phyloP scores from a whole-genome alignment of 352 stramenopile species.

The Globisporangium perplexum region DNA sequence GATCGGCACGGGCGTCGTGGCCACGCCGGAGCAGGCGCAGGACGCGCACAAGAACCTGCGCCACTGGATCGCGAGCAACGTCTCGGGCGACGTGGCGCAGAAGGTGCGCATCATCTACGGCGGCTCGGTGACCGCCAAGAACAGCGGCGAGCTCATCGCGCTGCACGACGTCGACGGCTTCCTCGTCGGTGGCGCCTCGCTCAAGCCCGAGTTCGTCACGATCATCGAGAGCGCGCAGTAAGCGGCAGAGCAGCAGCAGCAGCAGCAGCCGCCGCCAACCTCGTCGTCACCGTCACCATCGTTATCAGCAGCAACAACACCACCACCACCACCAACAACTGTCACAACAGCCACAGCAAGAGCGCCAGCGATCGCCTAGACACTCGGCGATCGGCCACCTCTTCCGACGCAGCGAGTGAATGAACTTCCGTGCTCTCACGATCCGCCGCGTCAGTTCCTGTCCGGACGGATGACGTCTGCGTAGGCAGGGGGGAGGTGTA shows the following conservation, averaged over 20 bases:
- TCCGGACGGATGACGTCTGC: too few species aligned
- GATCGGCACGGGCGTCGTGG: slow-evolving; percentile 96
- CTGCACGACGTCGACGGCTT: slow-evolving; percentile 90
- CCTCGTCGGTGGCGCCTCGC: slow-evolving; percentile 91
- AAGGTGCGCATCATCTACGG: slow-evolving; percentile 89
- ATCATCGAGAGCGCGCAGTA: slow-evolving; percentile 76
- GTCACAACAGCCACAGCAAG: too few species aligned
- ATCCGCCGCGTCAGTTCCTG: too few species aligned
- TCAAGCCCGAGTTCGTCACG: slow-evolving; percentile 90
- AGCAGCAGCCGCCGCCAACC: neutral
- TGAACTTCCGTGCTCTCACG: neutral
- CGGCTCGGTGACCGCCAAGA: slow-evolving; percentile 90
- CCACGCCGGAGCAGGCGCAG: slow-evolving; percentile 94
- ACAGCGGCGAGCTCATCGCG: slow-evolving; percentile 86
- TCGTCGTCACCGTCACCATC: neutral
- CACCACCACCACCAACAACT: too few species aligned
- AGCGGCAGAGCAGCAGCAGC: slow-evolving; percentile 1
- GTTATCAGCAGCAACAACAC: neutral
- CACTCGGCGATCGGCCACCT: neutral
- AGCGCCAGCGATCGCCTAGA: too few species aligned
- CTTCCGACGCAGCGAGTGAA: neutral
- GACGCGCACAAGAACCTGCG: slow-evolving; percentile 85
- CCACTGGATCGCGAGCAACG: slow-evolving; percentile 62
- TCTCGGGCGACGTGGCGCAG: slow-evolving; percentile 62
- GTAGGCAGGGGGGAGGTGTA: too few species aligned